Base-by-base conservation (phyloP, 1,139 yeast species). In the Pichia inconspicua region DNA sequence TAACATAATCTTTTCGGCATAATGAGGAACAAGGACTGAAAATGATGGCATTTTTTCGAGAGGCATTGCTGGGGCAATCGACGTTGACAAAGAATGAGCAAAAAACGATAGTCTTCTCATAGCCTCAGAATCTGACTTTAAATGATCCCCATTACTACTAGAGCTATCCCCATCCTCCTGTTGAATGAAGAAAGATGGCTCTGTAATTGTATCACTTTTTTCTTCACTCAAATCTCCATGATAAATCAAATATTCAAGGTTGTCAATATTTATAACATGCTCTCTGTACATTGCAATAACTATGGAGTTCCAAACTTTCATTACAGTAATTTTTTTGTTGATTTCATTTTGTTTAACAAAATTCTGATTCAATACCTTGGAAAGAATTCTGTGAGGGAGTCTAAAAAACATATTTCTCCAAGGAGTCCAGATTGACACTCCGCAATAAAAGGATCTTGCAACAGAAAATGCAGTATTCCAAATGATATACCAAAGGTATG, bases 41-140 rank as follows among this genome's bases (percentile, higher is more conserved):
- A 92, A 92, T 11, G 97, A 90, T 53, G 98, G 98, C 98, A 92
- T 92, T 74, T 92, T 92, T 71, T 92, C 98, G 59, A 92, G 97
- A 37, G 98, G 98, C 63, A 92, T 77, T 53, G 98, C 97, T 71
- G 90, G 97, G 55, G 96, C 95, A 62, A 92, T 90, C 58, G 98
- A 98, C 52, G 97, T 92, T 46, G 98, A 95, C 70, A 92, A 76
- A 25, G 97, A 90, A 71, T 92, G 98, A 51, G 98, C 98, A 72
- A 92, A 92, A 84, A 92, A 92, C 49, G 97, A 87, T 60, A 92
- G 89, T 80, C 98, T 94, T 75, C 98, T 87, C 73, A 92, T 97
- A 55, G 98, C 98, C 71, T 92, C 98, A 45, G 97, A 88, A 69
- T 55, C 81, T 64, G 46, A 30, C 37, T 48, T 49, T 43, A 49